Percentiles rank a stretch among this genome's conserved stretches.
Evolutionary conservation across 768 basidiomycete species (phyloP).

Genomic region (Lenzites betulinus): DNA sequence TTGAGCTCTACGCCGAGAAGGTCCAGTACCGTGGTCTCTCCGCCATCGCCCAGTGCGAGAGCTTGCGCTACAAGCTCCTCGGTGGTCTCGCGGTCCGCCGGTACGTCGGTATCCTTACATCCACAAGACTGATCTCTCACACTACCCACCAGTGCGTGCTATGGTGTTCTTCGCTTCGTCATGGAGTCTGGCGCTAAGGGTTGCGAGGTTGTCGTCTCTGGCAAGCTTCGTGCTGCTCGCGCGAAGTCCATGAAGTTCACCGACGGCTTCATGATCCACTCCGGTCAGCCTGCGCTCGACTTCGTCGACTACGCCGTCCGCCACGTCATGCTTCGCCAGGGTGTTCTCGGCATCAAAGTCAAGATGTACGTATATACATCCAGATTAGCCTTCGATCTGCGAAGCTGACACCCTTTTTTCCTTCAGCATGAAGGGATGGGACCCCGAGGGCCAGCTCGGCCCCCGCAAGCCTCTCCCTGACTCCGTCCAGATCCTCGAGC

Average conservation of each 20-base stretch:
- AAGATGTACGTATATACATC: constrained; percentile 73
- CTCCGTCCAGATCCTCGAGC: constrained; percentile 87
- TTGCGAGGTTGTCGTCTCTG: constrained; percentile 99
- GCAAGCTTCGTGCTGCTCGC: constrained; percentile 99
- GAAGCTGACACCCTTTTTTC: neutral
- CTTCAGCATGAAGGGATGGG: constrained; percentile 91
- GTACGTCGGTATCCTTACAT: constrained; percentile 43
- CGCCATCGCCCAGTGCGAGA: constrained; percentile 98
- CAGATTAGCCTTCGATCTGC: neutral
- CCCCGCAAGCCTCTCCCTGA: constrained; percentile 95
- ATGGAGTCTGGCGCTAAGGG: constrained; percentile 99
- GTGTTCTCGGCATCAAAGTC: constrained; percentile 99
- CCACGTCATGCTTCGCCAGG: constrained; percentile 96
- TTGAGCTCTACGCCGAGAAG: constrained; percentile 99
- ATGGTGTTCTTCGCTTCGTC: constrained; percentile 99
- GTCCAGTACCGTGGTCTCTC: constrained; percentile 98
- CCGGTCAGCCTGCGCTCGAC: constrained; percentile 95
- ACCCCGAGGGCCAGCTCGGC: constrained; percentile 88
- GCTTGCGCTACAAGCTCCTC: constrained; percentile 96
- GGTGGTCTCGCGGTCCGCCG: constrained; percentile 99
- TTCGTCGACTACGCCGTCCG: constrained; percentile 98
- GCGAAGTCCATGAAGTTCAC: constrained; percentile 99
- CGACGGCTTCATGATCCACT: constrained; percentile 99
- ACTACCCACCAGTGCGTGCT: constrained; percentile 71
- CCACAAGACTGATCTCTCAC: neutral